A percentile compares a stretch with the other conserved stretches of the same genome.
These are phyloP conservation scores for Coemansia sp. DNA, from an alignment of 371 early-diverging fungal species.

Conservation along the genomic window DNA sequence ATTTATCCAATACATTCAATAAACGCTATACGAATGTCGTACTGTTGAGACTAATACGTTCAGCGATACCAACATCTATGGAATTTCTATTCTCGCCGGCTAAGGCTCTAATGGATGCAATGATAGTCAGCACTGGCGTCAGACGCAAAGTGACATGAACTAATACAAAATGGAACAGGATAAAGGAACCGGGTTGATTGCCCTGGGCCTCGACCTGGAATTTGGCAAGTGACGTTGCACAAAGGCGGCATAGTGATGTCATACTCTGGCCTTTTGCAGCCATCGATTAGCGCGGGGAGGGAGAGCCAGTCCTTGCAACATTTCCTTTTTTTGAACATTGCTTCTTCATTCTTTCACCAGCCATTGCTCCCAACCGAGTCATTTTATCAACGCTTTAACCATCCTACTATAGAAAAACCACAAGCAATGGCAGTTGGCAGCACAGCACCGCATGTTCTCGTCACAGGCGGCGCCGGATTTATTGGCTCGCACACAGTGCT, in stretches of 20 bases:
- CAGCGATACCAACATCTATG: slow-evolving; percentile 22
- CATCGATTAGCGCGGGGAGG: too few species aligned
- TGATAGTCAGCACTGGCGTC: slow-evolving; percentile 15
- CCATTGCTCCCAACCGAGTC: background rate
- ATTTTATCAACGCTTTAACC: background rate
- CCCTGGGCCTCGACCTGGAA: too few species aligned
- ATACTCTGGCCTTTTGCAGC: background rate
- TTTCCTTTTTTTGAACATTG: background rate
- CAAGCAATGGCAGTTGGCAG: slow-evolving; percentile 6
- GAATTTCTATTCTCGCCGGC: slow-evolving; percentile 13
- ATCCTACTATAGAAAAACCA: background rate
- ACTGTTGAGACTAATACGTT: slow-evolving; percentile 13
- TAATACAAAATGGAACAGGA: too few species aligned
- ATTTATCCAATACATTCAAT: background rate
- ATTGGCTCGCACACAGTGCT: slow-evolving; percentile 88
- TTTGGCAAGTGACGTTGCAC: background rate
- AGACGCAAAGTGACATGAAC: too few species aligned
- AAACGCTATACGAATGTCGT: slow-evolving; percentile 7
- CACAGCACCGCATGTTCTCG: slow-evolving; percentile 59
- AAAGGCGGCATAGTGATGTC: background rate
- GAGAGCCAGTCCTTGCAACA: background rate
- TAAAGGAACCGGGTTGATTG: too few species aligned
- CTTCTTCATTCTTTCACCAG: too few species aligned
- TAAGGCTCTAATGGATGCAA: slow-evolving; percentile 23
- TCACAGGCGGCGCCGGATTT: slow-evolving; percentile 90